phyloP scores from a whole-genome alignment of 345 rosid genomes.

The Diplotaxis tenuifolia region DNA sequence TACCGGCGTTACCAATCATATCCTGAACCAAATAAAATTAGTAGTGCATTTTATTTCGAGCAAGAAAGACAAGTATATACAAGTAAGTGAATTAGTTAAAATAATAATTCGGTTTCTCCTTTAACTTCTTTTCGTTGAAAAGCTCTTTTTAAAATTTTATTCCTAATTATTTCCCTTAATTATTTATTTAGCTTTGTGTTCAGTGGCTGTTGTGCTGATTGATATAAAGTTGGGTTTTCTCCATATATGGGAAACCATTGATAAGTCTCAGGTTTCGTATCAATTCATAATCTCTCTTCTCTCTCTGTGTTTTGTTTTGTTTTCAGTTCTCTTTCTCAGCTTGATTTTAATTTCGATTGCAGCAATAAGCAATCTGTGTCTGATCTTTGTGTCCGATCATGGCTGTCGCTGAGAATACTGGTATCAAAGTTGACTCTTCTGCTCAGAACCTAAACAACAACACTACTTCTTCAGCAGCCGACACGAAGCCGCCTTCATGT shows the following conservation, averaged over 20 bases:
- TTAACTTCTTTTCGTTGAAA: no score
- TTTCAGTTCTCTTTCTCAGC: constrained; percentile 8
- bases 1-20: no score
- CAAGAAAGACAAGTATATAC: no score
- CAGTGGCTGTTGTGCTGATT: constrained; percentile 33
- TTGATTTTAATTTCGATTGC: constrained; percentile 19
- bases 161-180: no score
- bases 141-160: no score
- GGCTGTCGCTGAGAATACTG: constrained; percentile 97
- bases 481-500: constrained; percentile 39
- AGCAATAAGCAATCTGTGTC: constrained; percentile 32
- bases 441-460: constrained; percentile 61
- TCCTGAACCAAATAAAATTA: no score
- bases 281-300: constrained; percentile 3
- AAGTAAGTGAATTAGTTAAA: no score
- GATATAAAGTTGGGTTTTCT: constrained; percentile 28
- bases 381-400: constrained; percentile 47
- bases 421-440: constrained; percentile 62
- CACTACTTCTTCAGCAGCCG: constrained; percentile 47
- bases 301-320: background rate
- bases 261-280: constrained; percentile 38
- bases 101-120: no score
- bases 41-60: no score
- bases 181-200: constrained; percentile 10
- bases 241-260: constrained; percentile 41